These are phyloP conservation scores for Cyberlindnera veronae DNA, from an alignment of 805 yeast species.

Conservation along the genomic window DNA sequence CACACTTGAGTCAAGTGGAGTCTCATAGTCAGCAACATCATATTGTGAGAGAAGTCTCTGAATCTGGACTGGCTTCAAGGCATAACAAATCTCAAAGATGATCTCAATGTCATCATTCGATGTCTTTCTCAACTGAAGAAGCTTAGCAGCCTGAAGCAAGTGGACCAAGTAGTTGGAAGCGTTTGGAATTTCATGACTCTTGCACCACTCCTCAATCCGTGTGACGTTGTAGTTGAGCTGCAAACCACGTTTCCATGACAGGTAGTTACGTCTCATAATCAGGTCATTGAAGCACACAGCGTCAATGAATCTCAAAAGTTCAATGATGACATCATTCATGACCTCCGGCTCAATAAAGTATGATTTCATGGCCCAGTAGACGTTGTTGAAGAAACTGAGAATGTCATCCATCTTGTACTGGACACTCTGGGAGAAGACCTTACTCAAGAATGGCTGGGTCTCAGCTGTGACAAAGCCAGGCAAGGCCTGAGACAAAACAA, in stretches of 20 bases:
- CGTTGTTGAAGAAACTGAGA: constrained; percentile 81
- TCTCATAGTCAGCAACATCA: constrained; percentile 89
- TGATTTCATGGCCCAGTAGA: constrained; percentile 89
- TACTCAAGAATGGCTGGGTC: constrained; percentile 71
- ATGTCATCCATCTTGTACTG: constrained; percentile 94
- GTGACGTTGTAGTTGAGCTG: constrained; percentile 96
- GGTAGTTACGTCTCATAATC: constrained; percentile 88
- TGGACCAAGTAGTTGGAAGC: constrained; percentile 82
- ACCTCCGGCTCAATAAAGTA: constrained; percentile 85
- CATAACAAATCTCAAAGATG: constrained; percentile 91
- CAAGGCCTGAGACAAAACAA: constrained; percentile 87
- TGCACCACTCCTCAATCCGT: constrained; percentile 97
- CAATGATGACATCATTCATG: constrained; percentile 77
- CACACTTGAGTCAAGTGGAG: constrained; percentile 82
- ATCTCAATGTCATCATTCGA: constrained; percentile 87
- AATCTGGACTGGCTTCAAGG: constrained; percentile 90
- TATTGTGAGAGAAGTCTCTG: constrained; percentile 89
- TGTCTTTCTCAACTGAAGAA: constrained; percentile 86
- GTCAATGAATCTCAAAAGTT: constrained; percentile 81
- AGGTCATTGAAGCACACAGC: constrained; percentile 93
- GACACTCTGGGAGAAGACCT: constrained; percentile 68
- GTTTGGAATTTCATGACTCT: constrained; percentile 85
- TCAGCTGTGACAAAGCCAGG: constrained; percentile 95
- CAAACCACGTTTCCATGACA: constrained; percentile 96
- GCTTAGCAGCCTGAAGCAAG: constrained; percentile 87